Conservation (phyloP, 257 asterid species). For the Haberlea rhodopensis region DNA sequence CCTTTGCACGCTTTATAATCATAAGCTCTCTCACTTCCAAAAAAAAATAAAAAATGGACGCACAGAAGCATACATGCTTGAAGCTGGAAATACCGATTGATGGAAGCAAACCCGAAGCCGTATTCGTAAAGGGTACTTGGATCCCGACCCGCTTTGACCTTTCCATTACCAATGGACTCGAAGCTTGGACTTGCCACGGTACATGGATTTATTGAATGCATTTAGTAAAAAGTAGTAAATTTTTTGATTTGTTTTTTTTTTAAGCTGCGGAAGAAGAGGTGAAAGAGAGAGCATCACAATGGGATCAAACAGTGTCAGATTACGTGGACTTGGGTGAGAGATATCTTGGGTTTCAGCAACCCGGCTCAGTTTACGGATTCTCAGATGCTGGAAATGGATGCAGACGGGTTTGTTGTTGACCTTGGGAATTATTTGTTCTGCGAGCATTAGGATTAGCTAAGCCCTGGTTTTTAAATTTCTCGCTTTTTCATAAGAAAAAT, state of each 20-base stretch:
- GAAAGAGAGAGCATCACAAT: constrained; percentile 74
- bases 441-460: neutral
- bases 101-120: constrained; percentile 38
- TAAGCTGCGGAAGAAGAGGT: constrained; percentile 85
- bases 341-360: constrained; percentile 77
- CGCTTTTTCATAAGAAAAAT: constrained; percentile 4
- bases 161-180: constrained; percentile 61
- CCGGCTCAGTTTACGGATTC: constrained; percentile 77
- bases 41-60: neutral
- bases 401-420: constrained; percentile 61
- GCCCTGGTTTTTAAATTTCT: neutral
- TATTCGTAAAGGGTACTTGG: constrained; percentile 90
- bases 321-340: constrained; percentile 73
- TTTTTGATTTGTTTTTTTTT: constrained; percentile 2
- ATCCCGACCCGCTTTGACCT: constrained; percentile 67
- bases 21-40: neutral
- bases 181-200: constrained; percentile 83
- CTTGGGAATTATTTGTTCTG: constrained; percentile 9
- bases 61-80: constrained; percentile 64
- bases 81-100: constrained; percentile 47
- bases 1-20: too few species aligned
- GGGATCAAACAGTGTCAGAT: constrained; percentile 82
- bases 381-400: constrained; percentile 73
- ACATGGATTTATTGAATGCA: constrained; percentile 2
- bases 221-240: too few species aligned